Conservation (phyloP, 2,329 filamentous ascomycete species). For the Penicillium sp. region DNA sequence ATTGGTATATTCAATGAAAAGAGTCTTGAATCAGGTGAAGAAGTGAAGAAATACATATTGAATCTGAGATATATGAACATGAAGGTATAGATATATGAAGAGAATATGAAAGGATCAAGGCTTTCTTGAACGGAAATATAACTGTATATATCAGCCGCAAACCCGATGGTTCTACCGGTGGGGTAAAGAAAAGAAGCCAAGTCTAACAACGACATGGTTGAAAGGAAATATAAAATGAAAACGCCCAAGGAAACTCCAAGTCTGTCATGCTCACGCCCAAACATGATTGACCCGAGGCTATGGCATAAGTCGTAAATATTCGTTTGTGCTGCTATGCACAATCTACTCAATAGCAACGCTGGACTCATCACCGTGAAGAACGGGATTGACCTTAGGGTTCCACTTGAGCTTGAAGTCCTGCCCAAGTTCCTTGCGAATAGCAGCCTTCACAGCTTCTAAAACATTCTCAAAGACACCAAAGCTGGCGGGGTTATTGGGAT, state of each 20-base stretch:
- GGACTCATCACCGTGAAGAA: slow-evolving; percentile 53
- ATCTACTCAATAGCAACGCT: slow-evolving; percentile 58
- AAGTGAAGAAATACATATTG: not conserved
- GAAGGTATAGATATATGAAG: not conserved
- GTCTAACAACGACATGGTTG: not conserved
- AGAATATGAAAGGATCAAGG: not conserved
- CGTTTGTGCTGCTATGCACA: slow-evolving; percentile 12
- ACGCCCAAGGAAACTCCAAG: not conserved
- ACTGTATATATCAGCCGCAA: not conserved
- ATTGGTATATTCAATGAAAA: not conserved
- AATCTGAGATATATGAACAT: not conserved
- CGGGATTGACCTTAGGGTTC: slow-evolving; percentile 69
- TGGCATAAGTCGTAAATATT: slow-evolving; percentile 10
- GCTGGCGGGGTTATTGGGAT: slow-evolving; percentile 73
- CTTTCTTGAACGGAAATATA: not conserved
- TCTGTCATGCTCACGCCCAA: not conserved
- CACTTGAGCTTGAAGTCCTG: slow-evolving; percentile 73
- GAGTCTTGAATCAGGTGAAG: not conserved
- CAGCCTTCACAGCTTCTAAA: slow-evolving; percentile 67
- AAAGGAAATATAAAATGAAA: not conserved
- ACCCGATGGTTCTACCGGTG: not conserved
- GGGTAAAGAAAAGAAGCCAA: not conserved
- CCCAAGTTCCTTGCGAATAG: slow-evolving; percentile 69
- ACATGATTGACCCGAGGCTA: not conserved
- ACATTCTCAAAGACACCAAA: slow-evolving; percentile 76